Conservation (phyloP, 129 eudicot species). For the Saposhnikovia divaricata region DNA sequence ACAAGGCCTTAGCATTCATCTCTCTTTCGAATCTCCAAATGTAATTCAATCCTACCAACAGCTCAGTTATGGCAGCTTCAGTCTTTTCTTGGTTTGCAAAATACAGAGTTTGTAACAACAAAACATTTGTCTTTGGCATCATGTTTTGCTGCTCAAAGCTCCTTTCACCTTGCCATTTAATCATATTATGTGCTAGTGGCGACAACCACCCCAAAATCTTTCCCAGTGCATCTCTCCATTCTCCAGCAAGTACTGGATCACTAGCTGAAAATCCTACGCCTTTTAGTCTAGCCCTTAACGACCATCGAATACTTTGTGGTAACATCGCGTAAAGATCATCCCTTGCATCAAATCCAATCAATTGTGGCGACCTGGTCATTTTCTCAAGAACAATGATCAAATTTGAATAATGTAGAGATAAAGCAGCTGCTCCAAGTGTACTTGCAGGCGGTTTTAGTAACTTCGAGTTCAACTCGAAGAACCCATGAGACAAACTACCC, state of each 20-base stretch:
- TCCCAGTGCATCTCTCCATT: slow-evolving; percentile 82
- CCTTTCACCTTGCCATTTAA: slow-evolving; percentile 97
- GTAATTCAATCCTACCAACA: slow-evolving; percentile 85
- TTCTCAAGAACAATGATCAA: slow-evolving; percentile 76
- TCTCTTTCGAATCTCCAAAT: slow-evolving; percentile 97
- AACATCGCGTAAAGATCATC: slow-evolving; percentile 89
- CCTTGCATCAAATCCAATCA: slow-evolving; percentile 80
- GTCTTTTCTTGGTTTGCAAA: slow-evolving; percentile 83
- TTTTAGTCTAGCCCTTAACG: slow-evolving; percentile 55
- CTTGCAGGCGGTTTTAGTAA: slow-evolving; percentile 49
- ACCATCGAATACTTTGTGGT: slow-evolving; percentile 60
- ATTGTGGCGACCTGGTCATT: slow-evolving; percentile 77
- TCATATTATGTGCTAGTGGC: slow-evolving; percentile 92
- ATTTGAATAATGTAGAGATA: slow-evolving; percentile 78
- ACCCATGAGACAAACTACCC: slow-evolving; percentile 28
- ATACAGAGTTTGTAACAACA: slow-evolving; percentile 58
- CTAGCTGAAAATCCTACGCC: slow-evolving; percentile 77
- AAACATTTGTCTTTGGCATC: slow-evolving; percentile 61
- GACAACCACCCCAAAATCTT: slow-evolving; percentile 82
- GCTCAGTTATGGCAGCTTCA: slow-evolving; percentile 89
- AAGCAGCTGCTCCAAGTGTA: slow-evolving; percentile 69
- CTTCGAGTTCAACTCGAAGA: slow-evolving; percentile 56
- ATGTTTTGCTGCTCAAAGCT: slow-evolving; percentile 81
- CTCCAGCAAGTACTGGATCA: slow-evolving; percentile 73
- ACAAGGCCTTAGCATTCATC: slow-evolving; percentile 83